Conservation (phyloP, 257 asterid genomes). For the Pogostemon cablin region DNA sequence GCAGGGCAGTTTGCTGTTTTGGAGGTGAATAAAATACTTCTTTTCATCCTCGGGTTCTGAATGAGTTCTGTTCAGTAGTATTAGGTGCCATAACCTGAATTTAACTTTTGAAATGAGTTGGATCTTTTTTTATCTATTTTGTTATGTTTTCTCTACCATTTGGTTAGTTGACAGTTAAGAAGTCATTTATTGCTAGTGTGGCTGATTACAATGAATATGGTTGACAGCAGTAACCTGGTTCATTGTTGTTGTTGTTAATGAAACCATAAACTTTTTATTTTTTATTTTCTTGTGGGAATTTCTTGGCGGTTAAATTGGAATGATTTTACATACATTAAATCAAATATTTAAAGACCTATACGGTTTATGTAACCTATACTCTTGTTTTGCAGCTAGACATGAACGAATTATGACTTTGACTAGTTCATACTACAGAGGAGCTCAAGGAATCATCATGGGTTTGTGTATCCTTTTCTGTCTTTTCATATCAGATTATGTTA, state of each 20-base stretch:
- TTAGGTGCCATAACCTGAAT: too few relatives aligned
- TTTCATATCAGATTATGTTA: not conserved
- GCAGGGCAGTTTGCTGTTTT: too few relatives aligned
- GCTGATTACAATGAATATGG: too few relatives aligned
- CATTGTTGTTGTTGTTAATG: not conserved
- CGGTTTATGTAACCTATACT: conserved; percentile 13
- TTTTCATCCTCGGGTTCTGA: too few relatives aligned
- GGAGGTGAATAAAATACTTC: too few relatives aligned
- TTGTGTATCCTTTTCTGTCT: conserved; percentile 24
- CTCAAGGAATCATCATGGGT: conserved; percentile 75
- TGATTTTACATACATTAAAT: not conserved
- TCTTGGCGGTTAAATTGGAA: not conserved
- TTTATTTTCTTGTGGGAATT: not conserved
- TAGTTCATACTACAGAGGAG: conserved; percentile 71
- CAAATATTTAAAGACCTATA: not conserved
- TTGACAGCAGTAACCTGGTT: too few relatives aligned
- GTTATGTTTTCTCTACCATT: too few relatives aligned
- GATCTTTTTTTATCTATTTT: too few relatives aligned
- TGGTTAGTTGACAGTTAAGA: too few relatives aligned
- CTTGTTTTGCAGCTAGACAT: conserved; percentile 60
- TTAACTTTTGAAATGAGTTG: too few relatives aligned
- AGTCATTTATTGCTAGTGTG: too few relatives aligned
- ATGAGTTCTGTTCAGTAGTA: too few relatives aligned
- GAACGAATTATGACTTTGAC: conserved; percentile 71
- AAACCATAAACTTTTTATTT: not conserved